Conservation (phyloP, 352 stramenopile genomes). For the Pythium angustatum region DNA sequence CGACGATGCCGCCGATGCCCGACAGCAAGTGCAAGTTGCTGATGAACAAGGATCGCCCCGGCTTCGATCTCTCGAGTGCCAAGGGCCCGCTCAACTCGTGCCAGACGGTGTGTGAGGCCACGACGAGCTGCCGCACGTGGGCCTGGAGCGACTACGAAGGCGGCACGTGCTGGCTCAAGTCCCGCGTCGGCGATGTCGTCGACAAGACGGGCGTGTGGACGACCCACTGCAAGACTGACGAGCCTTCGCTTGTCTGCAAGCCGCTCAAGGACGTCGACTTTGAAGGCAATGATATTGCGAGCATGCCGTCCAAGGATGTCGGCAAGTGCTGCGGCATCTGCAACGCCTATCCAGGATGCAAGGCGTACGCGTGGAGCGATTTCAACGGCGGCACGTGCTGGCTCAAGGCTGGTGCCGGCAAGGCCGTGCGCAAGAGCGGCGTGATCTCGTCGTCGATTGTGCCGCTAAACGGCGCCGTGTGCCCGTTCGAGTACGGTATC, state of each 20-base stretch:
- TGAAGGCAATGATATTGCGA: slow-evolving; percentile 25
- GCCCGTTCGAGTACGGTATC: neutral
- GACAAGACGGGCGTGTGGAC: neutral
- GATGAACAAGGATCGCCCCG: neutral
- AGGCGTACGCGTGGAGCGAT: slow-evolving; percentile 38
- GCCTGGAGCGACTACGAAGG: slow-evolving; percentile 19
- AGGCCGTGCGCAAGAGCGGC: slow-evolving; percentile 2
- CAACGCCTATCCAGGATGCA: slow-evolving; percentile 32
- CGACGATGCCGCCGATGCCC: no score
- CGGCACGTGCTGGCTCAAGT: slow-evolving; percentile 28
- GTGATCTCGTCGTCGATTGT: neutral
- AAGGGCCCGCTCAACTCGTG: neutral
- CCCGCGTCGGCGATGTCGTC: neutral
- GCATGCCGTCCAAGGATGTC: neutral
- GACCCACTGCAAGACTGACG: neutral
- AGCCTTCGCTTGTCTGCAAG: neutral
- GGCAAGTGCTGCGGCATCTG: slow-evolving; percentile 39
- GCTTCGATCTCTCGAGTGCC: neutral
- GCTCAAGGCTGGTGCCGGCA: slow-evolving; percentile 37
- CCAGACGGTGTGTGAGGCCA: neutral
- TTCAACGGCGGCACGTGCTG: slow-evolving; percentile 54
- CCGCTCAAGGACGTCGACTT: slow-evolving; percentile 26
- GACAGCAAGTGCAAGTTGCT: neutral
- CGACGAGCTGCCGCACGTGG: neutral
- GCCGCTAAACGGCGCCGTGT: neutral